phyloP scores from a whole-genome alignment of 345 rosid species.

The Citrus maxima region DNA sequence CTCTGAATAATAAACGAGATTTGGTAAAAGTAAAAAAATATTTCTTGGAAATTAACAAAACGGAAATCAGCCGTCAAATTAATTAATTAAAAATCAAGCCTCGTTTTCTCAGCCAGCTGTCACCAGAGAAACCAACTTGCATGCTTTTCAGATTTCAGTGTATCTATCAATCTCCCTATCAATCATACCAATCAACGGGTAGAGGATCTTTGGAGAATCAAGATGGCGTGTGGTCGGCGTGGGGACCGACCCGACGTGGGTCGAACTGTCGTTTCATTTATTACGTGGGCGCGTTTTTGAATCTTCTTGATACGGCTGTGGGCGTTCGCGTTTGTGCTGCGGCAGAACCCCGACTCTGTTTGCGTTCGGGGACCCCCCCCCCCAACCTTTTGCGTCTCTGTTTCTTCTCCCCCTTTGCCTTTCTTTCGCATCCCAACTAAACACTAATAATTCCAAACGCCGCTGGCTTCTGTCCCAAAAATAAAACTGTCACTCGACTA shows the following conservation, averaged over 20 bases:
- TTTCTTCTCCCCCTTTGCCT: background rate
- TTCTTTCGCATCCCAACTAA: background rate
- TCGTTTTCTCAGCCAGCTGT: background rate
- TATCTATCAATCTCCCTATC: too few species aligned
- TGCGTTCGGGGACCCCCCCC: background rate
- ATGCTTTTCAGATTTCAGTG: background rate
- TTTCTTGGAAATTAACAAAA: background rate
- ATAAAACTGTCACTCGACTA: background rate
- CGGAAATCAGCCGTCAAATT: conserved; percentile 1
- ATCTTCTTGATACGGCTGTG: background rate
- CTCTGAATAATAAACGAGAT: too few species aligned
- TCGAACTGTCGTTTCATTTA: conserved; percentile 21
- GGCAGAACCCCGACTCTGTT: background rate
- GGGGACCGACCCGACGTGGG: background rate
- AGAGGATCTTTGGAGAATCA: background rate
- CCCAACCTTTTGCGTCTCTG: background rate
- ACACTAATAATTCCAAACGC: background rate
- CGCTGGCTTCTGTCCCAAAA: background rate
- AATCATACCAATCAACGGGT: background rate
- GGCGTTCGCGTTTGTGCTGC: background rate
- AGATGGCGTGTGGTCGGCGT: background rate
- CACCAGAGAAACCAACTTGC: background rate
- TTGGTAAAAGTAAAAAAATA: too few species aligned
- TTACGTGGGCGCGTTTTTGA: background rate
- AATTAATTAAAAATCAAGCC: background rate